Conservation (phyloP, 441 rosid species). For the Biscutella laevigata region DNA sequence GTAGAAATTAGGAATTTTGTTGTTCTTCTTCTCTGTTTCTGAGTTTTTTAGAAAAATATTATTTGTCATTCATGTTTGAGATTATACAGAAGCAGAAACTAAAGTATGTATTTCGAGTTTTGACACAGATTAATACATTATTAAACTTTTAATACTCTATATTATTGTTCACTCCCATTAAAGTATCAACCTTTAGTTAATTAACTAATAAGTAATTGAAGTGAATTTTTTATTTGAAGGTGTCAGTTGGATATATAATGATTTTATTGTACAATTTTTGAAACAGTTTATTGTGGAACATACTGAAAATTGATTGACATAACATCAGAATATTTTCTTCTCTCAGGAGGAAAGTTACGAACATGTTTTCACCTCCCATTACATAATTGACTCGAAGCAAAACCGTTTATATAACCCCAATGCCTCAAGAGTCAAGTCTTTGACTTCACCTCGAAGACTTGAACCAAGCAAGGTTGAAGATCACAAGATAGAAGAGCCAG, state of each 20-base stretch:
- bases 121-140: no score
- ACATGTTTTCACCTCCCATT: slow-evolving; percentile 14
- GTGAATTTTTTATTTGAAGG: no score
- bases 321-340: background rate
- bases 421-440: slow-evolving; percentile 5
- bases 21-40: background rate
- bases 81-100: no score
- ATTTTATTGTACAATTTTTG: background rate
- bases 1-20: background rate
- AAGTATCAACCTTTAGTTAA: no score
- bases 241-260: no score
- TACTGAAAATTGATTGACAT: slow-evolving; percentile 1
- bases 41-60: no score
- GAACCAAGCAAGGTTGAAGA: slow-evolving; percentile 8
- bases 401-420: slow-evolving; percentile 10
- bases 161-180: no score
- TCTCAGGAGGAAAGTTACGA: background rate
- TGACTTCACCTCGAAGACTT: slow-evolving; percentile 15
- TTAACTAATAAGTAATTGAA: no score
- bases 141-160: no score
- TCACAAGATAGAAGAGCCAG: slow-evolving; percentile 15
- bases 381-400: slow-evolving; percentile 8
- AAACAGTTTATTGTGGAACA: background rate
- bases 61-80: no score
- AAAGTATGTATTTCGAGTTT: no score